phyloP scores from a whole-genome alignment of 495 filamentous ascomycete genomes.

The Echria macrotheca region DNA sequence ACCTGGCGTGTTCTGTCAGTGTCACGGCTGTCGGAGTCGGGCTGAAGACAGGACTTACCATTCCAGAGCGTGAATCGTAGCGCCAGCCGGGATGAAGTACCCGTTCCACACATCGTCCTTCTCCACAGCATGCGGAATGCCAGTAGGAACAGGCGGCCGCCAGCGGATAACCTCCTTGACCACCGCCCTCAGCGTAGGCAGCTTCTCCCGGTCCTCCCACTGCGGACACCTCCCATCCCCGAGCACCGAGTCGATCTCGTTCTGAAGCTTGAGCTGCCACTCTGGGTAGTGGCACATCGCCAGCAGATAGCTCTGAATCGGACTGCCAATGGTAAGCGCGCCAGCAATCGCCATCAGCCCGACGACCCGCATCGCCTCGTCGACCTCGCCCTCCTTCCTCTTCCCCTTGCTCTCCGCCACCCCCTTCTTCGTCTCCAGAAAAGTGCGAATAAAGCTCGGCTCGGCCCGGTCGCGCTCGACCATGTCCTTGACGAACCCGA shows the following conservation, averaged over 20 bases:
- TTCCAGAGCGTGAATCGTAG: conserved; percentile 54
- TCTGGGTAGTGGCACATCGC: conserved; percentile 57
- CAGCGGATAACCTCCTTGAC: conserved; percentile 60
- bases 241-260: conserved; percentile 50
- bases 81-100: conserved; percentile 50
- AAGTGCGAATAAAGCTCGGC: conserved; percentile 43
- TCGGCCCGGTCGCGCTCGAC: conserved; percentile 18
- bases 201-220: conserved; percentile 40
- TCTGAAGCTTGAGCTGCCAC: conserved; percentile 47
- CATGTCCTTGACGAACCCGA: conserved; percentile 37
- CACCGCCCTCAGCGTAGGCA: conserved; percentile 49
- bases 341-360: conserved; percentile 46
- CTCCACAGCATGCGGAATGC: conserved; percentile 49
- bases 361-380: conserved; percentile 41
- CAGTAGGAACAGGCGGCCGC: conserved; percentile 50
- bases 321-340: conserved; percentile 42
- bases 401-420: no score
- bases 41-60: conserved; percentile 40
- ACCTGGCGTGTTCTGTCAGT: conserved; percentile 32
- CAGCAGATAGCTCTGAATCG: conserved; percentile 52
- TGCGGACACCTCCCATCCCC: conserved; percentile 41
- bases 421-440: conserved; percentile 28
- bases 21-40: no score
- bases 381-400: no score
- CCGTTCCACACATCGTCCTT: conserved; percentile 53